Evolutionary conservation across 192 early-diverging fungal genomes (phyloP), one percentile per base, ranked within the genome.

Genomic region (Kickxella alabastrina): DNA sequence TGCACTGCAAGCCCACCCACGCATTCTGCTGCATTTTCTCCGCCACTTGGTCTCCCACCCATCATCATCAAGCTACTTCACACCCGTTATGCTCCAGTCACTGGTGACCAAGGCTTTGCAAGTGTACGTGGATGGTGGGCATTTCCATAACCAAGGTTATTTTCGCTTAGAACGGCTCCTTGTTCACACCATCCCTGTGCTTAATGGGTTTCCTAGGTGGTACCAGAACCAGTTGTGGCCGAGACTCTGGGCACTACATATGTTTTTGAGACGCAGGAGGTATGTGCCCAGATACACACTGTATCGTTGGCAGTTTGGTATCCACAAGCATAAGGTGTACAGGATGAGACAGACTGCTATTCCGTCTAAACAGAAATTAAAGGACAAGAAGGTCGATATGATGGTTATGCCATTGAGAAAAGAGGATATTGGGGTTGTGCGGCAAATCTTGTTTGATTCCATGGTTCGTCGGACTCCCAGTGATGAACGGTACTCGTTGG

Each of bases 231-330:
- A 14, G 6, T n/a, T 57, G 44, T 49, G 52, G 0, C 50, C 62
- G 2, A 40, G 69, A 9, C 56, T 73, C 36, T 73, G 69, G 69
- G 49, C 52, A 0, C 44, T 73, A 44, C 50, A 73, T n/a, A 61
- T 65, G 62, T 73, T 73, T 17, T 44, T 73, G 45, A 52, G 69
- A 4, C 40, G 53, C 7, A 42, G 21, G n/a, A 47, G 17, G 26
- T 65, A 73, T 27, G 45, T 73, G 8, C 57, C 61, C 0, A 15
- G 58, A n/a, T 32, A 61, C 6, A 48, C 39, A 18, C 43, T 73
- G 3, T 44, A 60, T 25, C 19, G 23, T 6, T 32, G 47, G 7
- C 62, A 65, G 46, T 52, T 73, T 9, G 41, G 43, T 18, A 25
- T 24, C 6, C 47, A 49, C 40, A 25, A 41, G 14, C 0, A 21